Evolutionary conservation across 495 filamentous ascomycete species (phyloP).

Genomic region (Xylaria bambusicola): DNA sequence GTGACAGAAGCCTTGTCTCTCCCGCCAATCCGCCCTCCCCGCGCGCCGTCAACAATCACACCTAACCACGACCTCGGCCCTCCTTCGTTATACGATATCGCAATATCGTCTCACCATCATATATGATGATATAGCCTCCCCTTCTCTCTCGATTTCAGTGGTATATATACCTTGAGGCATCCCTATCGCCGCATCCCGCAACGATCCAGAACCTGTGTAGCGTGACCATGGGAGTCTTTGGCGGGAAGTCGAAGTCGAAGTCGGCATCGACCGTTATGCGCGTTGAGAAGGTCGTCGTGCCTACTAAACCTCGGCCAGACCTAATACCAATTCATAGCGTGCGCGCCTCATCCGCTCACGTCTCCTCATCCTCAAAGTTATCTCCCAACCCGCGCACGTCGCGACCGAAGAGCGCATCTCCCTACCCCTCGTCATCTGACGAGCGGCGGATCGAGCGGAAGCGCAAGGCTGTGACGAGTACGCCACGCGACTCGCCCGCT

Average conservation of each 20-base stretch:
- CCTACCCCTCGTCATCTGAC: constrained; percentile 39
- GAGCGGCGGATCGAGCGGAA: constrained; percentile 30
- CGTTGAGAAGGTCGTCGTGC: constrained; percentile 37
- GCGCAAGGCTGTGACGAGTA: constrained; percentile 34
- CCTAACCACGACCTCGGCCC: not conserved
- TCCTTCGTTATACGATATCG: not conserved
- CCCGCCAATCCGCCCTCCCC: not conserved
- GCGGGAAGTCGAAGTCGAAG: constrained; percentile 34
- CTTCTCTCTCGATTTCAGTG: not conserved
- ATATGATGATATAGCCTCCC: not conserved
- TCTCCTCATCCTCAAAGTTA: constrained; percentile 25
- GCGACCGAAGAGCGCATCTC: constrained; percentile 37
- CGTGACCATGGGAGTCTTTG: constrained; percentile 37
- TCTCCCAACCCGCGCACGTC: constrained; percentile 29
- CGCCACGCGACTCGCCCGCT: constrained; percentile 32
- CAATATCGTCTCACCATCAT: too few species aligned
- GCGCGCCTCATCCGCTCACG: constrained; percentile 22
- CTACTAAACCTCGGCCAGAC: constrained; percentile 25
- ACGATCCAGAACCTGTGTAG: constrained; percentile 7
- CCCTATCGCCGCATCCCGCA: constrained; percentile 2
- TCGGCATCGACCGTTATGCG: constrained; percentile 35
- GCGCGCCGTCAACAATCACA: not conserved
- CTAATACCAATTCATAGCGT: constrained; percentile 13
- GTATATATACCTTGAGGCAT: not conserved
- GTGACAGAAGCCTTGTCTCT: not conserved